A percentile compares a stretch with the other conserved stretches of the same genome.
Conservation (phyloP, 495 filamentous ascomycete genomes). For the Lasiosphaeriaceae sp. region DNA sequence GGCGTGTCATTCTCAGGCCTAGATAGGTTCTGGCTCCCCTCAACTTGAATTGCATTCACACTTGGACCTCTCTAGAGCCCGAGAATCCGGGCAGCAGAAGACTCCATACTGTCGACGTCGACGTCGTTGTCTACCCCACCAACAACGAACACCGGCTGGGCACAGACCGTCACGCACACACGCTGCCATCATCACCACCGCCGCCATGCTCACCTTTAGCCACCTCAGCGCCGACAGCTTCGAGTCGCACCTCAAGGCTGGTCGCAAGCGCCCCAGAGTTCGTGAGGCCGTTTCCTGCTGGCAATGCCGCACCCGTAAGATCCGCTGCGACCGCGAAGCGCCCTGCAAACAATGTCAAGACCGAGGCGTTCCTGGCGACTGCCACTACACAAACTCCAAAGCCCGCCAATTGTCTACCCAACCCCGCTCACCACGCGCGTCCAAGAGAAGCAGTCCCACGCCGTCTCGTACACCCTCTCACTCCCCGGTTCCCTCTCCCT, state of each 20-base stretch:
- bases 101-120: too few relatives aligned
- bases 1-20: too few relatives aligned
- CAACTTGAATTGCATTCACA: too few relatives aligned
- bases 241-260: conserved; percentile 17
- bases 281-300: conserved; percentile 21
- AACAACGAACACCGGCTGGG: too few relatives aligned
- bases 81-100: too few relatives aligned
- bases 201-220: conserved; percentile 18
- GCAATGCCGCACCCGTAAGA: conserved; percentile 54
- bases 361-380: conserved; percentile 12
- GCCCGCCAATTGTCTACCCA: not conserved
- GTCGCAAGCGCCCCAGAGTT: conserved; percentile 19
- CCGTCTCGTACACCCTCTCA: not conserved
- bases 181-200: not conserved
- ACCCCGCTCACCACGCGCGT: not conserved
- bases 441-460: not conserved
- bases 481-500: not conserved
- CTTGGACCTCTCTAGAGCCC: not conserved
- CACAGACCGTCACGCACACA: not conserved
- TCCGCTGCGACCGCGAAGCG: conserved; percentile 55
- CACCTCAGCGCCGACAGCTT: conserved; percentile 21
- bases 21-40: not conserved
- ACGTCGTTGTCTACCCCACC: too few relatives aligned
- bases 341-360: conserved; percentile 41
- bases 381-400: conserved; percentile 10